Base-by-base conservation (phyloP, 768 basidiomycete species). In the Leccinum olivaceopallidum region DNA sequence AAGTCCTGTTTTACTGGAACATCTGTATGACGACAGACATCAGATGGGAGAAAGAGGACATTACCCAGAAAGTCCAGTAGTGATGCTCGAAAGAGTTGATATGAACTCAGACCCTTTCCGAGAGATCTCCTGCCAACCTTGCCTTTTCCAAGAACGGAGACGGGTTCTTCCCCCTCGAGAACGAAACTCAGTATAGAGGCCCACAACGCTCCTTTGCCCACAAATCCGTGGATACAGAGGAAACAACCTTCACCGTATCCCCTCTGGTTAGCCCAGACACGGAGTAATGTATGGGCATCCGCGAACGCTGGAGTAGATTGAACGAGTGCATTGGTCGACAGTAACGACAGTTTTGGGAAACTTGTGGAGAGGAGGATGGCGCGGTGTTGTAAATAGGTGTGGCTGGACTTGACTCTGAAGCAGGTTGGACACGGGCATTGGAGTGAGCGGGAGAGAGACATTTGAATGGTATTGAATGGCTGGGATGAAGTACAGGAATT, bases 231-330 rank as follows among this genome's bases (percentile, higher is more conserved):
- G 4, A 91, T 77, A 65, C 85, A 88, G 62, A 84, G 68, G 47
- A 75, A 30, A 28, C 28, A 72, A 12, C 88, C 85, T 62, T 81
- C 80, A 3, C 85, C 81, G 64, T 88, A 94, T 0, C 94, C 94
- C 47, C 95, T 81, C 66, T 95, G 90, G 54, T 87, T 86, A 2
- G 92, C 92, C 97, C 97, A 99, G 16, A 95, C 83, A 10, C 93
- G 84, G 16, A 98, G 83, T 1, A 98, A 79, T 0, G 89, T 80
- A 9, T 94, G 71, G 1, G 92, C 92, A 55, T 95, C 88, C 2
- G 75, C 72, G 71, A 92, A 94, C 0, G 86, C 81, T 0, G 89
- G 81, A 10, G 76, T 74, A 10, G 76, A 68, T 26, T 84, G 75
- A 12, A 82, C 76, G 47, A 88, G 78, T 51, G 84, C 81, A 32